These are phyloP conservation scores for Pyrenula aspistea DNA, from an alignment of 495 filamentous ascomycete species.

Conservation along the genomic window DNA sequence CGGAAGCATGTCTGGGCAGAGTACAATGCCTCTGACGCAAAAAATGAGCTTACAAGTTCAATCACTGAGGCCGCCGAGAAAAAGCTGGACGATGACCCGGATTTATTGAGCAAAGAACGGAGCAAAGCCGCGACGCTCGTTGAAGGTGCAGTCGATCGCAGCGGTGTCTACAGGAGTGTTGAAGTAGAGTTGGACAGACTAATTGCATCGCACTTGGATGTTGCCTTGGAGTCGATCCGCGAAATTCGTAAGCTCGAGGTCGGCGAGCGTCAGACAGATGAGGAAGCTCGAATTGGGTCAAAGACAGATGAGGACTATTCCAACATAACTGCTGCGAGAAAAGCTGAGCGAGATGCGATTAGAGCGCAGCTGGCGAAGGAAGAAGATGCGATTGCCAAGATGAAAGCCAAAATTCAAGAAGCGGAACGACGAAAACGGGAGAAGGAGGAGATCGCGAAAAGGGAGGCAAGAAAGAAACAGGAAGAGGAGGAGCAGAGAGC, in stretches of 20 bases:
- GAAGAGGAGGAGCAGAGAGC: conserved; percentile 47
- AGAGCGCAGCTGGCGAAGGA: conserved; percentile 53
- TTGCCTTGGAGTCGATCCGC: conserved; percentile 55
- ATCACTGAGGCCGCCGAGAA: conserved; percentile 62
- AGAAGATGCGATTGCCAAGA: conserved; percentile 55
- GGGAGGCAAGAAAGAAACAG: conserved; percentile 30
- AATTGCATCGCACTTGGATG: conserved; percentile 48
- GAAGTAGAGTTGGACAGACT: conserved; percentile 54
- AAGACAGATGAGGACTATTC: conserved; percentile 81
- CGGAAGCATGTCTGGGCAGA: conserved; percentile 73
- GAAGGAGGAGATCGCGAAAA: conserved; percentile 27
- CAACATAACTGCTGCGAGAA: conserved; percentile 51
- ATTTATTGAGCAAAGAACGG: conserved; percentile 63
- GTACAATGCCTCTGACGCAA: conserved; percentile 60
- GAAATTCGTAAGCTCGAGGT: conserved; percentile 61
- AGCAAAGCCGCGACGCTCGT: conserved; percentile 72
- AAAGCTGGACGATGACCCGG: conserved; percentile 72
- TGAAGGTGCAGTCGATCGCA: conserved; percentile 75
- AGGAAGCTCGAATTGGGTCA: conserved; percentile 55
- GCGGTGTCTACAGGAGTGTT: conserved; percentile 66
- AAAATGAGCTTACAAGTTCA: conserved; percentile 49
- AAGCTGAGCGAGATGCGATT: conserved; percentile 49
- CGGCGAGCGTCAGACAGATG: conserved; percentile 55
- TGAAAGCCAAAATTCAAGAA: conserved; percentile 35
- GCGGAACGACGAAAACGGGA: conserved; percentile 55